Evolutionary conservation across 2,329 filamentous ascomycete species (phyloP), one percentile per base, ranked within the genome.

Genomic region (Alternaria tenuissima): DNA sequence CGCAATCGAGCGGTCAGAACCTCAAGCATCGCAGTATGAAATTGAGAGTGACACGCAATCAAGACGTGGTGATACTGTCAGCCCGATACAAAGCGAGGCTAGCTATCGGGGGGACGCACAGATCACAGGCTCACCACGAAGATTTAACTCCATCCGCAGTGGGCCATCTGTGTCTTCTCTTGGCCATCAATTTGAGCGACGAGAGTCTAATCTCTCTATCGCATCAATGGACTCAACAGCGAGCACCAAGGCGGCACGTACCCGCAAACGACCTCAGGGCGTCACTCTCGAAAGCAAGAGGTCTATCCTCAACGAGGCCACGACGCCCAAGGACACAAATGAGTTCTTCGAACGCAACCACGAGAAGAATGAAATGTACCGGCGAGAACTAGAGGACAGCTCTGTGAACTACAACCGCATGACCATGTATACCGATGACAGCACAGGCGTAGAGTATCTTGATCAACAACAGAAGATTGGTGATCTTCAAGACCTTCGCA

Each of bases 41-140:
- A 76, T 78, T 54, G 73, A 70, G 5, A 72, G 72, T 20, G 64
- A 74, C 6, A 73, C 71, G 3, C 57, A 60, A 39, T 71, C 75
- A 3, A 66, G 85, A 42, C 89, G 91, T 42, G 90, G 89, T 11
- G 46, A 49, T 20, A 49, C 46, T 38, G 80, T 96, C 49, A 97
- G 94, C 74, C 94, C 94, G 0, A 94, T 96, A 61, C 94, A 95
- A 68, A 97, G 94, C 70, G 92, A 97, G 16, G 94, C 93, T 11
- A 95, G 94, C 63, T 94, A 93, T 71, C 68, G 67, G 28, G 73
- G 76, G 20, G 74, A 72, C 22, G 56, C 63, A 5, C 59, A 65
- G 5, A 55, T 49, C 14, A 68, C 65, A 24, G 70, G 68, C 14
- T 77, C 74, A 28, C 54, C 89, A 84, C 69, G 80, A 81, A 28